Conservation (phyloP, 2,329 filamentous ascomycete species). For the Shiraia bambusicola region DNA sequence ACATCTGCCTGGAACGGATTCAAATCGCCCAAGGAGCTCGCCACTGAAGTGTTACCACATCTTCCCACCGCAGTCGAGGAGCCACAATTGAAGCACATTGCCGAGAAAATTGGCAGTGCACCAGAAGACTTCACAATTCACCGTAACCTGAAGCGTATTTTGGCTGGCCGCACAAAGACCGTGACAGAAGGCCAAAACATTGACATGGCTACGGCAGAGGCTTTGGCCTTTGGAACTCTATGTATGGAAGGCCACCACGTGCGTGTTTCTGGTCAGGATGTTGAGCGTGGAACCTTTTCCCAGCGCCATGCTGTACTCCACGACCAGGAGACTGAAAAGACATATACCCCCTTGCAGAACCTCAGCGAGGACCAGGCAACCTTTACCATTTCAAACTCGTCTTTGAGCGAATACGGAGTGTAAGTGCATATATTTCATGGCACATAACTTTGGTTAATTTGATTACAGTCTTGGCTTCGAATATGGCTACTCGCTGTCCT, state of each 20-base stretch:
- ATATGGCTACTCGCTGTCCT: slow-evolving; percentile 96
- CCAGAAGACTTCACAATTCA: slow-evolving; percentile 88
- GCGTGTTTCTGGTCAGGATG: slow-evolving; percentile 96
- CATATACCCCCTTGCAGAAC: slow-evolving; percentile 89
- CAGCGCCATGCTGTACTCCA: slow-evolving; percentile 97
- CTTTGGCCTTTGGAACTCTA: slow-evolving; percentile 88
- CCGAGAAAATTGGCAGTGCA: slow-evolving; percentile 71
- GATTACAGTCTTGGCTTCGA: slow-evolving; percentile 79
- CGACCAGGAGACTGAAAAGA: slow-evolving; percentile 91
- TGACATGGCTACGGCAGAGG: slow-evolving; percentile 96
- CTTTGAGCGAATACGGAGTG: slow-evolving; percentile 70
- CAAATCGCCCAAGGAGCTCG: slow-evolving; percentile 97
- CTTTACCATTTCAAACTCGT: slow-evolving; percentile 97
- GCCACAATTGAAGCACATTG: slow-evolving; percentile 77
- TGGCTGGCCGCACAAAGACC: slow-evolving; percentile 85
- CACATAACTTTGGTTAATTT: slow-evolving; percentile 23
- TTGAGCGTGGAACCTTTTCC: slow-evolving; percentile 98
- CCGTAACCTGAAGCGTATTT: slow-evolving; percentile 95
- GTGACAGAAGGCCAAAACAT: slow-evolving; percentile 91
- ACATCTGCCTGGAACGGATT: slow-evolving; percentile 99
- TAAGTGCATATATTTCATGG: slow-evolving; percentile 43
- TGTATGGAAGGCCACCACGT: slow-evolving; percentile 95
- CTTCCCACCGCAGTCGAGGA: slow-evolving; percentile 77
- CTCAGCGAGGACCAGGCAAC: slow-evolving; percentile 88
- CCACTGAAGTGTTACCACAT: slow-evolving; percentile 90